phyloP scores from a whole-genome alignment of 176 grass and related monocot genomes.

The Ensete glaucum region DNA sequence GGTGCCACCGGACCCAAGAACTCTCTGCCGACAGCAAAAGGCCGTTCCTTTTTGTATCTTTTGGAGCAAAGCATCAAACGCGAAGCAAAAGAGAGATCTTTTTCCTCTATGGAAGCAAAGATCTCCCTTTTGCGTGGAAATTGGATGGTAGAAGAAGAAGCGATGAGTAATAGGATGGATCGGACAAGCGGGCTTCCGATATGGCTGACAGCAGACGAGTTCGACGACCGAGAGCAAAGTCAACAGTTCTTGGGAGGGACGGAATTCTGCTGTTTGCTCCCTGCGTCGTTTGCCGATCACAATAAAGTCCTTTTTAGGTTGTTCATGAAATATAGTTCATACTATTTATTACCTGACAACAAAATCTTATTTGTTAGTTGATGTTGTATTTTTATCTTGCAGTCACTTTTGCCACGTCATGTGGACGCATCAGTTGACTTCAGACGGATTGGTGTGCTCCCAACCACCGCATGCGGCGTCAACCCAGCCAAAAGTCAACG shows the following conservation, averaged over 20 bases:
- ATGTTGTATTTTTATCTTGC: no score
- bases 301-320: no score
- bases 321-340: no score
- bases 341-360: no score
- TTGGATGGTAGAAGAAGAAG: background rate
- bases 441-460: no score
- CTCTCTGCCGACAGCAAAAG: background rate
- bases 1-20: background rate
- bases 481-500: no score
- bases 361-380: no score
- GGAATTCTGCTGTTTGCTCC: background rate
- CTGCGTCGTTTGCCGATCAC: background rate
- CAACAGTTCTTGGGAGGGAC: background rate
- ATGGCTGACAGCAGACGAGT: background rate
- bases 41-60: background rate
- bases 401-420: no score
- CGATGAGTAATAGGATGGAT: background rate
- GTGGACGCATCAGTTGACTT: no score
- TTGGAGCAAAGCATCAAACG: background rate
- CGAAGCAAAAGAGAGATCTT: background rate
- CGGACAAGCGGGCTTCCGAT: background rate
- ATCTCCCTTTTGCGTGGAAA: background rate
- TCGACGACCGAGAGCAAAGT: background rate
- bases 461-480: no score
- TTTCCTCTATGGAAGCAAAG: background rate